Evolutionary conservation across 75 land plant species (phyloP), one percentile per base, ranked within the genome.

Genomic region (Isoetes taiwanensis): DNA sequence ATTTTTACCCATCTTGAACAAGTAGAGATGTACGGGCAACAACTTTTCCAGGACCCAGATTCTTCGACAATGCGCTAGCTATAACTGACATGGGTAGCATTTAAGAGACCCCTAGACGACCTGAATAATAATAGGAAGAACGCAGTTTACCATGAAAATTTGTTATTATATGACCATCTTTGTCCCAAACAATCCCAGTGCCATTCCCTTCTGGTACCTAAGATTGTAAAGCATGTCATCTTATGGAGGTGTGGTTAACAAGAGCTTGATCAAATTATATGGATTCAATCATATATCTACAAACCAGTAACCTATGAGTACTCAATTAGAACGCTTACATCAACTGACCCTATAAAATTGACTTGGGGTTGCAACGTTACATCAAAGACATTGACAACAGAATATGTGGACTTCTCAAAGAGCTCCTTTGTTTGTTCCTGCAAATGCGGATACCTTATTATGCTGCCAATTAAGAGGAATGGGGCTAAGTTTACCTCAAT

Each of bases 181-280:
- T 65, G 59, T 90, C 87, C 97, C 97, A 90, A 9, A 90, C 80
- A 23, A 90, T 74, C 46, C 93, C 97, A 59, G 97, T 81, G 28
- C 97, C 97, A 81, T 90, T 90, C 55, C 93, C 97, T 80, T 90
- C 93, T 43, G 96, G 96, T 68, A 90, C 67, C 96, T 85, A 65
- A 48, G 35, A 26, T 32, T 19, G 41, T 11, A n/a, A n/a, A n/a
- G 27, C 3, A 54, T 59, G 61, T 28, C 61, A 57, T 11, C 26
- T 17, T 54, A 38, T 5, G n/a, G n/a, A n/a, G n/a, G n/a, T n/a
- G n/a, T n/a, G n/a, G n/a, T n/a, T n/a, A n/a, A n/a, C n/a, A n/a
- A n/a, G n/a, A n/a, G n/a, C n/a, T n/a, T n/a, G n/a, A n/a, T n/a
- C n/a, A n/a, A n/a, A n/a, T n/a, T n/a, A n/a, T n/a, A n/a, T n/a